Conservation (phyloP, 495 filamentous ascomycete genomes). For the Podospora tetraspora region DNA sequence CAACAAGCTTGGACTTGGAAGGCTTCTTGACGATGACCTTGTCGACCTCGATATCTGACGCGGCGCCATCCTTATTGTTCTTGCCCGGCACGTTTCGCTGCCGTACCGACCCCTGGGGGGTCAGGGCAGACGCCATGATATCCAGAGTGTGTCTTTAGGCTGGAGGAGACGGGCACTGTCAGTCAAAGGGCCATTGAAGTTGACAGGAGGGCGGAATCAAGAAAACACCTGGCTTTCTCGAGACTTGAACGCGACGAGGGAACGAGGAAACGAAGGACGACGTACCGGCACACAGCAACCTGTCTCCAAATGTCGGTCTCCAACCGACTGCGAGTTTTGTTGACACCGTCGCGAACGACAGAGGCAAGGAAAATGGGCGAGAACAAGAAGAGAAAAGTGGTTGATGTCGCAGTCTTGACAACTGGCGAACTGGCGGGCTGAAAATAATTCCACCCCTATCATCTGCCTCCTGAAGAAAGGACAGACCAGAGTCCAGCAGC, state of each 20-base stretch:
- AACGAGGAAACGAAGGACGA: not conserved
- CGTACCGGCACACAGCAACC: not conserved
- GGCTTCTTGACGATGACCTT: not conserved
- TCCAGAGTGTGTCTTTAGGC: constrained; percentile 18
- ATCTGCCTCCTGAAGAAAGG: constrained; percentile 16
- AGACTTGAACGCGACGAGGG: not conserved
- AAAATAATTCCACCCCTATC: constrained; percentile 21
- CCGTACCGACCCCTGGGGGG: constrained; percentile 48
- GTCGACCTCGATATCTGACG: constrained; percentile 45
- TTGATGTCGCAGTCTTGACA: not conserved
- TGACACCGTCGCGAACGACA: not conserved
- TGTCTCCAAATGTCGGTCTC: not conserved
- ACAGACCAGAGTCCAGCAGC: constrained; percentile 7
- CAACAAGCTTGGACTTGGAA: constrained; percentile 22
- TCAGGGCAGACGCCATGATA: constrained; percentile 34
- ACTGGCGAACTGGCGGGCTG: constrained; percentile 5
- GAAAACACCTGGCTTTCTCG: not conserved
- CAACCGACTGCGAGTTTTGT: not conserved
- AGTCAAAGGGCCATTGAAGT: not conserved
- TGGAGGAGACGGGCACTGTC: not conserved
- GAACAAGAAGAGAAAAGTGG: not conserved
- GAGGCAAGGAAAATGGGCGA: not conserved
- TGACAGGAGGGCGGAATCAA: too few species aligned
- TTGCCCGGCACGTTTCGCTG: constrained; percentile 48
- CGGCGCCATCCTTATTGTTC: constrained; percentile 39